Evolutionary conservation across 2,329 filamentous ascomycete species (phyloP).

Genomic region (Coleophoma cylindrospora): DNA sequence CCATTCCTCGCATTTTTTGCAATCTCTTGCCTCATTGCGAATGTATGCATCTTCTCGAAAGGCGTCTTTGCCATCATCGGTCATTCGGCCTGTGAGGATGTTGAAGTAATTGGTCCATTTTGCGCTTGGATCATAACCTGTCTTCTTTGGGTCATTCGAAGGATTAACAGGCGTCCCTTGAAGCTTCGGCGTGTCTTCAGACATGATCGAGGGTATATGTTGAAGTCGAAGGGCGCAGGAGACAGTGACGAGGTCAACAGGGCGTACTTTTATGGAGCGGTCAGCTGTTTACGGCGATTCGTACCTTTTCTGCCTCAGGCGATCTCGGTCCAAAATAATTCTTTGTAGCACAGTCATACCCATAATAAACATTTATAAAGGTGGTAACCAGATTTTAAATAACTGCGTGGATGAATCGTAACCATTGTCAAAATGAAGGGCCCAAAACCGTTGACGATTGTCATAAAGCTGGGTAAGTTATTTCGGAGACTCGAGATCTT

Average conservation of each 20-base stretch:
- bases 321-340: conserved; percentile 6
- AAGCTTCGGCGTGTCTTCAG: conserved; percentile 1
- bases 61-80: conserved; percentile 61
- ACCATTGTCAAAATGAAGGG: conserved; percentile 39
- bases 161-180: conserved; percentile 2
- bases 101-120: conserved; percentile 82
- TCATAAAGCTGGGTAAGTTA: conserved; percentile 61
- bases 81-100: conserved; percentile 71
- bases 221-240: conserved; percentile 6
- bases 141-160: conserved; percentile 52
- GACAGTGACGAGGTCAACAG: conserved; percentile 1
- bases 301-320: conserved; percentile 9
- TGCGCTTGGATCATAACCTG: conserved; percentile 57
- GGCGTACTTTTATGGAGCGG: conserved; percentile 2
- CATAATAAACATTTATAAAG: too few relatives aligned
- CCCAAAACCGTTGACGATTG: conserved; percentile 54
- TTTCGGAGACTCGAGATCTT: conserved; percentile 1
- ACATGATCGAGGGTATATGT: not conserved
- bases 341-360: conserved; percentile 1
- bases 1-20: conserved; percentile 73
- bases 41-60: conserved; percentile 76
- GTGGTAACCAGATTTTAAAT: too few relatives aligned
- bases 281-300: conserved; percentile 3
- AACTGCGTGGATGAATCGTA: too few relatives aligned
- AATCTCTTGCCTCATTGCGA: conserved; percentile 72